Conservation (phyloP, 805 yeast species). For the Hanseniaspora clermontiae region DNA sequence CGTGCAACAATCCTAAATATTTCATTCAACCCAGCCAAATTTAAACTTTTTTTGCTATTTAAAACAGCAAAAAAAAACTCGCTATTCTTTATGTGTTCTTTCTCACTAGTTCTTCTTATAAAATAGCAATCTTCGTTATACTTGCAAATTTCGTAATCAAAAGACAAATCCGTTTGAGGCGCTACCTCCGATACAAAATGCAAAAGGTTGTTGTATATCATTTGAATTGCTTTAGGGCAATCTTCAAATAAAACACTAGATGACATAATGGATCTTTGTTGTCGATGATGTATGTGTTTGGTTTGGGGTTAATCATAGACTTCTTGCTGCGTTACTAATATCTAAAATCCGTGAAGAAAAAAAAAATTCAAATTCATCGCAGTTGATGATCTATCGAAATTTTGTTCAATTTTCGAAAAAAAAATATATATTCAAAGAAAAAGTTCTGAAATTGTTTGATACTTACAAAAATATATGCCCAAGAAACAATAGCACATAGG, state of each 20-base stretch:
- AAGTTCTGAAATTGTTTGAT: no score
- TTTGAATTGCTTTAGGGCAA: not conserved
- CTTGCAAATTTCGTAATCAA: not conserved
- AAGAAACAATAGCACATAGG: no score
- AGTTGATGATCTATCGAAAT: not conserved
- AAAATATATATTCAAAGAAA: not conserved
- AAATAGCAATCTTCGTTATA: not conserved
- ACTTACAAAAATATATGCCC: no score
- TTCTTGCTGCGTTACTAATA: not conserved
- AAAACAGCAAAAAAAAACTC: not conserved
- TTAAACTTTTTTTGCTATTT: not conserved
- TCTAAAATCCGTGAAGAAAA: not conserved
- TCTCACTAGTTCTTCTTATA: not conserved
- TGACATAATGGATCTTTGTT: not conserved
- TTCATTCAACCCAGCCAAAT: not conserved
- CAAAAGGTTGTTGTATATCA: not conserved
- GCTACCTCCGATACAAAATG: conserved; percentile 3
- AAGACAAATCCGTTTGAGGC: not conserved
- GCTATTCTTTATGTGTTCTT: not conserved
- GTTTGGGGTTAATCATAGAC: not conserved
- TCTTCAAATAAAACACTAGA: not conserved
- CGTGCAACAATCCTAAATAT: not conserved
- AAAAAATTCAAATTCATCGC: not conserved
- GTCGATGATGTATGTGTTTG: not conserved
- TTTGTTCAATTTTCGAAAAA: not conserved